Conservation (phyloP, 129 eudicot species). For the Escallonia herrerae region DNA sequence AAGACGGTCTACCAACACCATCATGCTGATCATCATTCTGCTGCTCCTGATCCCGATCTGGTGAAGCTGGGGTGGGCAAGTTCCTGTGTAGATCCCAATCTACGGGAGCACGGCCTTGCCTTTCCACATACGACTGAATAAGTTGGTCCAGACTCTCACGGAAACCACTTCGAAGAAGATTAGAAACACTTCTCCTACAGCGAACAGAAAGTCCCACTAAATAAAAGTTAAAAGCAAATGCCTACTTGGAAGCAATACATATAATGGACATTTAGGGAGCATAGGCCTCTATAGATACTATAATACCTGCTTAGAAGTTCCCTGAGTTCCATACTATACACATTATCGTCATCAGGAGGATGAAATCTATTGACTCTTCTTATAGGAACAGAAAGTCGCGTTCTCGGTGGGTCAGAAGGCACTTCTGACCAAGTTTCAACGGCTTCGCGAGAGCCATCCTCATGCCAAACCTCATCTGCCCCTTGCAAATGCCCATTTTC, state of each 20-base stretch:
- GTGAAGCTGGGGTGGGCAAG: slow-evolving; percentile 61
- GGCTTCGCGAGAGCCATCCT: slow-evolving; percentile 52
- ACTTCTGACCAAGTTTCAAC: slow-evolving; percentile 66
- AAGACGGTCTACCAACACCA: slow-evolving; percentile 54
- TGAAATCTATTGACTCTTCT: slow-evolving; percentile 78
- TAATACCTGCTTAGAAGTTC: slow-evolving; percentile 91
- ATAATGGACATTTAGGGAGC: neutral
- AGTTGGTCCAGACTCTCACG: slow-evolving; percentile 94
- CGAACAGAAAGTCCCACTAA: slow-evolving; percentile 1
- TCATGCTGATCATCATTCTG: slow-evolving; percentile 55
- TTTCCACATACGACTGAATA: slow-evolving; percentile 87
- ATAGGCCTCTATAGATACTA: neutral
- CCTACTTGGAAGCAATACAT: neutral
- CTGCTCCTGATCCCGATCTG: slow-evolving; percentile 50
- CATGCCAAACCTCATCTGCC: slow-evolving; percentile 53
- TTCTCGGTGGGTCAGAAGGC: slow-evolving; percentile 72
- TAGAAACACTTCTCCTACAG: slow-evolving; percentile 96
- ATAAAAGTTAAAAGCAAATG: neutral
- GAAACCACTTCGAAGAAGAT: slow-evolving; percentile 92
- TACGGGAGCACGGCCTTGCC: slow-evolving; percentile 84
- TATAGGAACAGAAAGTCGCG: slow-evolving; percentile 40
- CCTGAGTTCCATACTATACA: slow-evolving; percentile 98
- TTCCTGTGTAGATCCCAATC: slow-evolving; percentile 95
- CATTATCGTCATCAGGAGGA: slow-evolving; percentile 95
- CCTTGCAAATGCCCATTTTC: slow-evolving; percentile 35